A percentile compares a stretch with the other conserved stretches of the same genome.
Conservation (phyloP, 306 rosid species). For the Gastrolobium villosum region DNA sequence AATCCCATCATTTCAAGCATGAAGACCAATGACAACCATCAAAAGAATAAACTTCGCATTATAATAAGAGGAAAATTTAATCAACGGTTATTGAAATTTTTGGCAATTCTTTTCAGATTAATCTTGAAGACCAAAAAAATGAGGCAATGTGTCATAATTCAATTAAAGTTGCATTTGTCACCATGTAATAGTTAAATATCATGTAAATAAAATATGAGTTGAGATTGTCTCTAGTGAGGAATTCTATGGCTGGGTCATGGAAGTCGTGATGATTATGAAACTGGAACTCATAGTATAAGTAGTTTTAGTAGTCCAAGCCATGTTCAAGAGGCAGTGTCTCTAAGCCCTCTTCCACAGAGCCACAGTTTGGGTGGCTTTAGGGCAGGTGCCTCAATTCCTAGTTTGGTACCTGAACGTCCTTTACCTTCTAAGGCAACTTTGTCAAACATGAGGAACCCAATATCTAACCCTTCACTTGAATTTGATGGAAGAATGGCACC, state of each 20-base stretch:
- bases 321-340: slow-evolving; percentile 84
- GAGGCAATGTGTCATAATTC: background rate
- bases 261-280: slow-evolving; percentile 90
- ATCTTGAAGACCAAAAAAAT: slow-evolving; percentile 17
- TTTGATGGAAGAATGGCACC: slow-evolving; percentile 75
- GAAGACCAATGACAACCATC: background rate
- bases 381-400: slow-evolving; percentile 64
- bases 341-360: slow-evolving; percentile 89
- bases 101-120: background rate
- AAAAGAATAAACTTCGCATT: background rate
- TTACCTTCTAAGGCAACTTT: slow-evolving; percentile 65
- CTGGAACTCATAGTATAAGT: slow-evolving; percentile 95
- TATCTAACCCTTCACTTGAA: slow-evolving; percentile 59
- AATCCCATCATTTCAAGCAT: slow-evolving; percentile 33
- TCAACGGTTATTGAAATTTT: background rate
- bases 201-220: slow-evolving; percentile 57
- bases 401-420: slow-evolving; percentile 70
- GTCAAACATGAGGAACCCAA: slow-evolving; percentile 60
- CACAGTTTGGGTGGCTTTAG: slow-evolving; percentile 70
- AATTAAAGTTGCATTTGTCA: background rate
- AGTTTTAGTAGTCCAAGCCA: slow-evolving; percentile 98
- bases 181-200: background rate
- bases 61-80: background rate
- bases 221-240: slow-evolving; percentile 74
- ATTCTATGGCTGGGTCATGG: slow-evolving; percentile 84